Base-by-base conservation (phyloP, 176 grass and related monocot genomes). In the Triticum turgidum region DNA sequence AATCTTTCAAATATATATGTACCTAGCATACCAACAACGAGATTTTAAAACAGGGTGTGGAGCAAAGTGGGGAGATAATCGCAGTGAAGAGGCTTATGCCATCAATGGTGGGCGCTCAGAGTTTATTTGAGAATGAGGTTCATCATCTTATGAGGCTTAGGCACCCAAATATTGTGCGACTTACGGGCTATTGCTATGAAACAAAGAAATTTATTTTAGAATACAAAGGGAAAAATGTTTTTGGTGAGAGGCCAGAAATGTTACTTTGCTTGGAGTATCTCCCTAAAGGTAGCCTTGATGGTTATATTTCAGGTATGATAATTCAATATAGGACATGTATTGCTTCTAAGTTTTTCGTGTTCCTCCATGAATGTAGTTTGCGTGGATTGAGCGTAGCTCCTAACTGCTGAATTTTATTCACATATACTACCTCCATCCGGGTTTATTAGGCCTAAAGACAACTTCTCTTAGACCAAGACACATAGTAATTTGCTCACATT, bases 241-340 rank as follows among this genome's bases (percentile, higher is more conserved):
- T 69, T 69, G 45, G 74, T 0, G 83, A 79, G 74, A 13, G 0
- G 0, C 9, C 17, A 42, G 32, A 86, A 32, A 86, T 7, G 75
- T 39, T 86, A n/a, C 21, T 78, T 5, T 85, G 73, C 73, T 54
- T 85, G 21, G 83, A 85, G 61, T 85, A 85, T 42, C 18, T 86
- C 33, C 7, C 83, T 30, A 86, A 86, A 68, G 63, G 84, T 59
- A 79, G 64, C 47, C 47, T 86, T 10, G 63, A 79, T 69, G 15
- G 21, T 22, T 22, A 86, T 79, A 13, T 86, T 69, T 86, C 84
- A 58, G 84, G 84, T 86, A 78, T 85, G 20, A 29, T 13, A 30
- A 72, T 49, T 42, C 20, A 72, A 12, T 11, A 35, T 69, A 34
- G 33, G 17, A 20, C 33, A 37, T 39, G 68, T 71, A 12, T 0